Conservation (phyloP, 2,329 filamentous ascomycete species). For the Claviceps arundinis region DNA sequence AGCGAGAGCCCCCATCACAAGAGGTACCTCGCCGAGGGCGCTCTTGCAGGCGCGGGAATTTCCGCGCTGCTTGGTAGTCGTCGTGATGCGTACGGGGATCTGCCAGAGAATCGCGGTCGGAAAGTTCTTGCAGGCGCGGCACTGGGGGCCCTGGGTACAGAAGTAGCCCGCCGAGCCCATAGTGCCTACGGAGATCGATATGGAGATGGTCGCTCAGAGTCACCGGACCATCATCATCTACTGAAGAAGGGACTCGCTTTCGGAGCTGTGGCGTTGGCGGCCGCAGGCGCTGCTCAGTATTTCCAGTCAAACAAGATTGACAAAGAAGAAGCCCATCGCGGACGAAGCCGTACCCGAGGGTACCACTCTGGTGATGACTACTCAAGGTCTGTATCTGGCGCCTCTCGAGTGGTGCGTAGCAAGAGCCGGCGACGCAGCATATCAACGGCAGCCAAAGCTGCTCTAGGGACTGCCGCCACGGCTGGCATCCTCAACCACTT, state of each 20-base stretch:
- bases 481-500: slow-evolving; percentile 46
- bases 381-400: slow-evolving; percentile 23
- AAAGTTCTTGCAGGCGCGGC: slow-evolving; percentile 50
- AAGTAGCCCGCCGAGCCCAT: slow-evolving; percentile 44
- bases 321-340: slow-evolving; percentile 43
- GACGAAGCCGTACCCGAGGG: slow-evolving; percentile 37
- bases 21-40: slow-evolving; percentile 50
- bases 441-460: slow-evolving; percentile 41
- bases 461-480: slow-evolving; percentile 42
- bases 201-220: slow-evolving; percentile 23
- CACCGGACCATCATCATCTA: slow-evolving; percentile 30
- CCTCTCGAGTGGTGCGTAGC: slow-evolving; percentile 25
- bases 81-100: slow-evolving; percentile 35
- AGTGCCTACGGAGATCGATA: slow-evolving; percentile 46
- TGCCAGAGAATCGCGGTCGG: slow-evolving; percentile 38
- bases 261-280: slow-evolving; percentile 49
- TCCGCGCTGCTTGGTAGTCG: slow-evolving; percentile 45
- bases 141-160: slow-evolving; percentile 48
- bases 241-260: slow-evolving; percentile 50
- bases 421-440: slow-evolving; percentile 32
- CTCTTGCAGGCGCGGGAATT: slow-evolving; percentile 48
- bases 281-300: slow-evolving; percentile 53
- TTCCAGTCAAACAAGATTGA: slow-evolving; percentile 46
- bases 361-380: slow-evolving; percentile 28
- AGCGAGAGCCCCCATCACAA: slow-evolving; percentile 41